Evolutionary conservation across 2,329 filamentous ascomycete species (phyloP), one percentile per base, ranked within the genome.

Genomic region (Cladophialophora immunda): DNA sequence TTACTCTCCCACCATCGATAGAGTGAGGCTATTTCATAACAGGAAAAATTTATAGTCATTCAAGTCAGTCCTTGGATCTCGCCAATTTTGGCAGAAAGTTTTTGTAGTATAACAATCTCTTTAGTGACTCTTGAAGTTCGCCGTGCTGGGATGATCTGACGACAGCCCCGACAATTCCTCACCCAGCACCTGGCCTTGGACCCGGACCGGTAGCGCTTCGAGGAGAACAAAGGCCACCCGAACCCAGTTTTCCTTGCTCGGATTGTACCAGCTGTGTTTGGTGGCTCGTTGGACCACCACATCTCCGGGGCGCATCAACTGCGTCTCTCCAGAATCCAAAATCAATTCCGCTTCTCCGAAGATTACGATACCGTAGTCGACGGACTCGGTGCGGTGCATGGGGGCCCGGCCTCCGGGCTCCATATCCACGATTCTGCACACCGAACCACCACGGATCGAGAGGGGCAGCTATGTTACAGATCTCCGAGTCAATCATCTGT

Each of bases 311-410:
- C 76, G 75, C 79, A 87, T 75, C 29, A 77, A 62, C 50, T 78
- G 77, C 58, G 74, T 78, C 64, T 82, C 83, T 1, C 85, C 84
- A 17, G 81, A 81, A 66, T 86, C 85, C 4, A 87, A 74, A 2
- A 81, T 62, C 73, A 86, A 77, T 66, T 84, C 82, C 27, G 87
- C 71, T 70, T 81, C 78, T 1, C 85, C 85, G 67, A 87, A 84
- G 5, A 87, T 69, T 1, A 87, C 79, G 58, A 86, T 77, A 1
- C 84, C 85, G 67, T 83, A 86, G 70, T 87, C 85, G 4, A 87
- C 74, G 27, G 79, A 83, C 68, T 83, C 78, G 1, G 84, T 86
- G n/a, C 85, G 80, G 69, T 87, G 85, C 78, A 85, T 83, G 15
- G 80, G 73, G 15, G 77, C 77, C n/a, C 73, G 71, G 32, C 78